Percentiles rank a stretch among this genome's conserved stretches.
Evolutionary conservation across 2,329 filamentous ascomycete genomes (phyloP).

Genomic region (Escovopsis weberi): DNA sequence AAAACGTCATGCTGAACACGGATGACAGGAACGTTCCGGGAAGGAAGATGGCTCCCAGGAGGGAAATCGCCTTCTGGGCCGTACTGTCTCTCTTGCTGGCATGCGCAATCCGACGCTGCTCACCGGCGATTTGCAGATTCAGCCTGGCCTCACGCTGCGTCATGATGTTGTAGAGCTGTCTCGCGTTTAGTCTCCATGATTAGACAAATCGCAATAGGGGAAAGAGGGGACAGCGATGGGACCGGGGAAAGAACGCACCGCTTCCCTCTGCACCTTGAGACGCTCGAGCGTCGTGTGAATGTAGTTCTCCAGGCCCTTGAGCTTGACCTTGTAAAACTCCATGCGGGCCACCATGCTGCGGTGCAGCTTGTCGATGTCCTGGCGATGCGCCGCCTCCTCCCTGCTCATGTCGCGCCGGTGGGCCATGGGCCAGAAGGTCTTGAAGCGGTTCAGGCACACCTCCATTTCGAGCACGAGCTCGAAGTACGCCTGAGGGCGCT

Average conservation of each 20-base stretch:
- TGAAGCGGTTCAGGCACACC: slow-evolving; percentile 31
- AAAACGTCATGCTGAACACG: slow-evolving; percentile 53
- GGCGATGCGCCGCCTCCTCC: slow-evolving; percentile 15
- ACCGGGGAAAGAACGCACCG: slow-evolving; percentile 26
- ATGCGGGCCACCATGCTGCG: slow-evolving; percentile 37
- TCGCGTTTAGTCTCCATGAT: background rate
- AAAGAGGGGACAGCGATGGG: background rate
- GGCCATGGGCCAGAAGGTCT: slow-evolving; percentile 10
- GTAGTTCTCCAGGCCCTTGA: slow-evolving; percentile 48
- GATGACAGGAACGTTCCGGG: slow-evolving; percentile 49
- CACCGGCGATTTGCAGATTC: slow-evolving; percentile 47
- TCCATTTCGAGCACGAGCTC: slow-evolving; percentile 36
- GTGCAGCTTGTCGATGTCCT: slow-evolving; percentile 31
- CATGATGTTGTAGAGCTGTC: slow-evolving; percentile 50
- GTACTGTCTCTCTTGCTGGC: slow-evolving; percentile 47
- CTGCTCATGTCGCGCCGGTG: slow-evolving; percentile 9
- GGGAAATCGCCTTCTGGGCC: slow-evolving; percentile 50
- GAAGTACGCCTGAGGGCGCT: slow-evolving; percentile 45
- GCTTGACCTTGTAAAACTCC: slow-evolving; percentile 46
- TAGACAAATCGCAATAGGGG: background rate
- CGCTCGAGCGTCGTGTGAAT: slow-evolving; percentile 47
- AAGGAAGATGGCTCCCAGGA: slow-evolving; percentile 48
- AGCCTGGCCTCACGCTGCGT: slow-evolving; percentile 50
- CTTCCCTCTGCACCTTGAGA: slow-evolving; percentile 45
- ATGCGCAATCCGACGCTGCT: slow-evolving; percentile 44